Evolutionary conservation across 495 filamentous ascomycete species (phyloP).

Genomic region (Lepraria neglecta): DNA sequence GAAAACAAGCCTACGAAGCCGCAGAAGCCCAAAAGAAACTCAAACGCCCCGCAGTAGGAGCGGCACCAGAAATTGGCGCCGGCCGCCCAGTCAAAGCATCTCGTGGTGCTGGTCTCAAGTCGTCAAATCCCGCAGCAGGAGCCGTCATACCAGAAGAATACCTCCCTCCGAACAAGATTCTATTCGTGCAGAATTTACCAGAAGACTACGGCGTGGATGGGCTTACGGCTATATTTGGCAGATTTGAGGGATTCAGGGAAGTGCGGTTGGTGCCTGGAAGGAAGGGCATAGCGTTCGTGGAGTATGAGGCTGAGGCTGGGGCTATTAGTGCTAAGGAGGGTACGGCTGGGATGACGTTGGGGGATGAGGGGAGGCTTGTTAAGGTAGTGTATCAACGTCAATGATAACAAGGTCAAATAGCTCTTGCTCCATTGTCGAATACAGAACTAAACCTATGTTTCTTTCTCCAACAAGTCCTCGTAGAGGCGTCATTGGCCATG

Average conservation of each 20-base stretch:
- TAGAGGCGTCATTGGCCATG: not conserved
- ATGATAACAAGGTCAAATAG: slow-evolving; percentile 34
- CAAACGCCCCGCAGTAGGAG: slow-evolving; percentile 60
- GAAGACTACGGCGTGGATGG: slow-evolving; percentile 76
- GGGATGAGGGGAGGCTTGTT: slow-evolving; percentile 58
- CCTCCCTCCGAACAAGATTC: slow-evolving; percentile 90
- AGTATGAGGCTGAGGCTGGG: slow-evolving; percentile 84
- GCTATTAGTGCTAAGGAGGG: slow-evolving; percentile 95
- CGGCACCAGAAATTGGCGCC: slow-evolving; percentile 41
- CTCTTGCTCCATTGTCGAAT: not conserved
- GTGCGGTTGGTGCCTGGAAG: slow-evolving; percentile 82
- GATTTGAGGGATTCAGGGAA: slow-evolving; percentile 92
- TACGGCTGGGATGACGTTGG: slow-evolving; percentile 81
- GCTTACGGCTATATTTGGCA: slow-evolving; percentile 73
- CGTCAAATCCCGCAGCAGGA: slow-evolving; percentile 59
- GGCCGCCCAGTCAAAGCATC: slow-evolving; percentile 65
- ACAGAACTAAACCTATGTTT: too few species aligned
- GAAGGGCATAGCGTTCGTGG: slow-evolving; percentile 89
- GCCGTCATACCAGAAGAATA: slow-evolving; percentile 93
- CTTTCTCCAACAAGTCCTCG: not conserved
- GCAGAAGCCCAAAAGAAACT: slow-evolving; percentile 76
- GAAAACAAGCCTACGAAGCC: slow-evolving; percentile 81
- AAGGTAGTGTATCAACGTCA: slow-evolving; percentile 93
- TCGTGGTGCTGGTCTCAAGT: slow-evolving; percentile 75
- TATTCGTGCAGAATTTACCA: slow-evolving; percentile 92